Conservation (phyloP, 208 protist genomes). For the Crithidia brevicula region DNA sequence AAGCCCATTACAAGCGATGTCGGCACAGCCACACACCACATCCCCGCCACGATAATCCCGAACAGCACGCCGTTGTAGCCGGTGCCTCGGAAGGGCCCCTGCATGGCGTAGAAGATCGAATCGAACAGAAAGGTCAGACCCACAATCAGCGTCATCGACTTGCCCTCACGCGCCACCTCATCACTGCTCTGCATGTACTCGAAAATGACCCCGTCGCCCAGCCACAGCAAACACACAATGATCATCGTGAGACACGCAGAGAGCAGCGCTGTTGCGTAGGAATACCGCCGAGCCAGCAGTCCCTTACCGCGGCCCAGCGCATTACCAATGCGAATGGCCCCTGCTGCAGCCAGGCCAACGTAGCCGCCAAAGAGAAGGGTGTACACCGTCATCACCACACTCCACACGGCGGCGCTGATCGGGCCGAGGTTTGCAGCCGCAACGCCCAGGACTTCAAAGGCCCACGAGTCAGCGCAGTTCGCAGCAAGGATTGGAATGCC, state of each 20-base stretch:
- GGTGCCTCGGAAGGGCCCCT: constrained; percentile 39
- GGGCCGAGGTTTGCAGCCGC: constrained; percentile 28
- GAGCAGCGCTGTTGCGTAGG: constrained; percentile 3
- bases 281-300: constrained; percentile 29
- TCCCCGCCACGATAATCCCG: constrained; percentile 14
- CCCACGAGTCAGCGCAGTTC: constrained; percentile 46
- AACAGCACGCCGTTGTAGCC: constrained; percentile 26
- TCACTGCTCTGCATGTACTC: constrained; percentile 31
- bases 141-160: constrained; percentile 2
- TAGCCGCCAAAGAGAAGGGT: constrained; percentile 27
- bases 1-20: constrained; percentile 17
- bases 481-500: constrained; percentile 30
- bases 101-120: constrained; percentile 34
- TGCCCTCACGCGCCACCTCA: constrained; percentile 22
- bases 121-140: constrained; percentile 32
- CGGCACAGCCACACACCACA: constrained; percentile 44
- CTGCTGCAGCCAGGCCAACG: constrained; percentile 26
- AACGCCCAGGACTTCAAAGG: constrained; percentile 39
- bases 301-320: constrained; percentile 32
- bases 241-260: neutral
- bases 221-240: neutral
- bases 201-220: neutral
- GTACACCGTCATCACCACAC: constrained; percentile 34
- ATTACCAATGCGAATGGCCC: constrained; percentile 37
- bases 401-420: constrained; percentile 31